These are phyloP conservation scores for Cajanus cajan DNA, from an alignment of 306 rosid species.

Conservation along the genomic window DNA sequence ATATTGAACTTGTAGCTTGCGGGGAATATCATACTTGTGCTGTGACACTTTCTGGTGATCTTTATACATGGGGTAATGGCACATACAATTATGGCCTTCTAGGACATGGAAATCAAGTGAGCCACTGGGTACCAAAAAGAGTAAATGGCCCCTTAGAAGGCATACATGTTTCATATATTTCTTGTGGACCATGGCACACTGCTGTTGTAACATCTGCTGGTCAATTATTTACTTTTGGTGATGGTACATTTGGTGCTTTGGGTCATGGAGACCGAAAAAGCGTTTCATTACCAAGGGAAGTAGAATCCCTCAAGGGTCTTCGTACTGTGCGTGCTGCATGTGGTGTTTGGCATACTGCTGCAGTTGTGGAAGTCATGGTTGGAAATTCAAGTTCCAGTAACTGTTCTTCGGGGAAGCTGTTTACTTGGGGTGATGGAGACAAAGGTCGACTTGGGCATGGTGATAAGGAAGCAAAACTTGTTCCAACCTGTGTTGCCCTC, in stretches of 20 bases:
- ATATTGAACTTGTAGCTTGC: constrained; percentile 97
- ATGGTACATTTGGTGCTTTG: constrained; percentile 95
- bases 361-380: constrained; percentile 97
- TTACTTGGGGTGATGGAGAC: constrained; percentile 99
- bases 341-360: constrained; percentile 99
- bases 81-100: constrained; percentile 89
- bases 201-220: constrained; percentile 98
- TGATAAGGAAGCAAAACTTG: constrained; percentile 93
- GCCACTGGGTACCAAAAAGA: constrained; percentile 98
- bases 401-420: constrained; percentile 93
- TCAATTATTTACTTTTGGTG: constrained; percentile 95
- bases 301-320: constrained; percentile 95
- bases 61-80: constrained; percentile 98
- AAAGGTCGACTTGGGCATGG: constrained; percentile 99
- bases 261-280: constrained; percentile 90
- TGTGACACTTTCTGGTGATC: constrained; percentile 95
- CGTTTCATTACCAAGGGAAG: constrained; percentile 89
- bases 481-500: constrained; percentile 98
- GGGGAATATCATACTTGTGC: constrained; percentile 99
- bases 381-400: constrained; percentile 91
- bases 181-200: constrained; percentile 99
- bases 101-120: constrained; percentile 97
- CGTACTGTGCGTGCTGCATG: constrained; percentile 95
- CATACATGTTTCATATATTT: constrained; percentile 85
- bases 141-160: constrained; percentile 97